Evolutionary conservation across 805 yeast species (phyloP), one percentile per base, ranked within the genome.

Genomic region (Nakazawaea holstii): DNA sequence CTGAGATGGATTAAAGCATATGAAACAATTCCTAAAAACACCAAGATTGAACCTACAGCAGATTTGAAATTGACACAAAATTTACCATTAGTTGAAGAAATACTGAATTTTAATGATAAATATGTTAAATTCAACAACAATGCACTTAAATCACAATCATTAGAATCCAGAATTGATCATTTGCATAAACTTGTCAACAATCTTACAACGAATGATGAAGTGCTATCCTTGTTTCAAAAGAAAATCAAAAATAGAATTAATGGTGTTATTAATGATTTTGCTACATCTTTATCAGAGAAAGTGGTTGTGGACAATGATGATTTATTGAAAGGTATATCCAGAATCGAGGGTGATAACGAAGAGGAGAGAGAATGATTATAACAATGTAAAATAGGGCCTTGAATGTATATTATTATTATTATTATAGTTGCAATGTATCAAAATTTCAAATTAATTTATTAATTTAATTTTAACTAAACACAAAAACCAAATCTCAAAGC

Each of bases 1-100:
- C 59, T 55, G 8, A 67, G 66, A 33, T 80, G 87, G 84, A 37
- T 10, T 15, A 20, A 35, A 26, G 42, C 17, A 8, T 37, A 50
- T 31, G 32, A 47, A 13, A 27, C 1, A 2, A 15, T 17, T 13
- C n/a, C 39, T 17, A 45, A 33, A 11, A 8, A n/a, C 26, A 32
- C 9, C 6, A 38, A 43, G 9, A 45, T 40, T 14, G 17, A 17
- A 5, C n/a, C 30, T 8, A 17, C 11, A 30, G 49, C 32, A 49
- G 57, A 51, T 13, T 37, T 11, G 38, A 53, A 28, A 39, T 53
- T 13, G 51, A 60, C 10, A 31, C 55, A 43, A 20, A 30, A 27
- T 2, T 10, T 30, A 6, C 24, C 47, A n/a, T 28, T 40, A n/a
- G 43, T 36, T 13, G 30, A 24, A 35, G 49, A 28, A 49, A 55